Evolutionary conservation across 345 rosid genomes (phyloP).

Genomic region (Erodium maritimum): DNA sequence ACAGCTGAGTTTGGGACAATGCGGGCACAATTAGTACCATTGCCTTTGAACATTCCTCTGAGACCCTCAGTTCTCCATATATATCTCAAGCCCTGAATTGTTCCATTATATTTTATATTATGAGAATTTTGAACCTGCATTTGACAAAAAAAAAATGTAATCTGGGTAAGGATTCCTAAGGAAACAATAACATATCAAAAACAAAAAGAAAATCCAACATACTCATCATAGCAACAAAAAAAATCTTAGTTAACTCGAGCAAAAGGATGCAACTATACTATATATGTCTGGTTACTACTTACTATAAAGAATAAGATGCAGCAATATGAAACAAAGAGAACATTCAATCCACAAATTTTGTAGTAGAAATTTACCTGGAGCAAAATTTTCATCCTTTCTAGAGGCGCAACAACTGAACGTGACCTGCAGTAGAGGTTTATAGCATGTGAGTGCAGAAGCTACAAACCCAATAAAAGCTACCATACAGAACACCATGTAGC

Average conservation of each 20-base stretch:
- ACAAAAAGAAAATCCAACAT: not conserved
- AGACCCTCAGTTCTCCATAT: constrained; percentile 82
- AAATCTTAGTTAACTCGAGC: constrained; percentile 6
- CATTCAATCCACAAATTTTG: not conserved
- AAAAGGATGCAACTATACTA: not conserved
- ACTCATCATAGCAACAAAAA: constrained; percentile 7
- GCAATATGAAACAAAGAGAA: not conserved
- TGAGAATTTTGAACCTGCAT: constrained; percentile 86
- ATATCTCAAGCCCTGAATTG: constrained; percentile 78
- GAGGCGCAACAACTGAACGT: constrained; percentile 67
- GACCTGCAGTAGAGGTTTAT: constrained; percentile 27
- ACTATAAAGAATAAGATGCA: not conserved
- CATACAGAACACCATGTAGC: not conserved
- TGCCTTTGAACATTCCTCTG: constrained; percentile 77
- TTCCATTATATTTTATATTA: constrained; percentile 70
- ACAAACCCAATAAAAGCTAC: not conserved
- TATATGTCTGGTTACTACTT: not conserved
- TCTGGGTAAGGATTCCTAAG: too few relatives aligned
- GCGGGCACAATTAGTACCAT: constrained; percentile 73
- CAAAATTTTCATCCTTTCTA: constrained; percentile 60
- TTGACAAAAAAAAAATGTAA: constrained; percentile 10
- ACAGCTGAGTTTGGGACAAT: constrained; percentile 89
- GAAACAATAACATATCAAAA: too few relatives aligned
- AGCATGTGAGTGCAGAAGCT: not conserved
- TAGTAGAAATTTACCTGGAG: constrained; percentile 36